Percentiles rank a stretch among this genome's conserved stretches.
These are phyloP conservation scores for Cytospora mali DNA, from an alignment of 2,329 filamentous ascomycete species.

Conservation along the genomic window DNA sequence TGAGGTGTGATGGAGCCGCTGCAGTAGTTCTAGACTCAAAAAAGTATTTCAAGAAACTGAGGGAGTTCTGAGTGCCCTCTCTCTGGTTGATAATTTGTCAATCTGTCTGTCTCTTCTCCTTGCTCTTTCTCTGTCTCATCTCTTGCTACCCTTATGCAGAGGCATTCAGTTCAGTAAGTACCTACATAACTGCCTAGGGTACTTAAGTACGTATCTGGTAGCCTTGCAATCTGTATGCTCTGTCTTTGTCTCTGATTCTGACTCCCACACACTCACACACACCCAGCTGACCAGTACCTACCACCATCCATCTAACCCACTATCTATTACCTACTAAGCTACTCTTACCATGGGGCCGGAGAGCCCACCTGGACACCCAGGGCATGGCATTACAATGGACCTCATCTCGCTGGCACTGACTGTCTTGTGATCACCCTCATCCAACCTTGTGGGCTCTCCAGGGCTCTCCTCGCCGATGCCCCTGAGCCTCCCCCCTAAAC, in stretches of 20 bases:
- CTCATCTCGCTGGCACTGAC: conserved; percentile 23
- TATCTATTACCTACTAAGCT: not conserved
- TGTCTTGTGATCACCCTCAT: conserved; percentile 27
- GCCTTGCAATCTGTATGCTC: not conserved
- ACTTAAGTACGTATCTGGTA: not conserved
- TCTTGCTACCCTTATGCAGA: not conserved
- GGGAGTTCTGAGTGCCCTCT: not conserved
- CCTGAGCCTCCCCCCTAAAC: conserved; percentile 24
- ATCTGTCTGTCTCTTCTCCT: not conserved
- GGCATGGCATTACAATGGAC: not conserved
- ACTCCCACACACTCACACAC: too few species aligned
- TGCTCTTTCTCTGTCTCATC: not conserved
- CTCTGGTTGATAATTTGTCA: not conserved
- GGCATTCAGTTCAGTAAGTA: too few species aligned
- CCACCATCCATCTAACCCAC: not conserved
- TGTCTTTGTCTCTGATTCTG: not conserved
- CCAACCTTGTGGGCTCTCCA: conserved; percentile 7
- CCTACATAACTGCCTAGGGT: too few species aligned
- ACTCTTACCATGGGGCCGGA: not conserved
- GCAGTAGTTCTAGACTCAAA: not conserved
- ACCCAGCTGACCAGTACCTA: conserved; percentile 1
- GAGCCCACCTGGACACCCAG: not conserved
- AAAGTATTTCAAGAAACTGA: not conserved
- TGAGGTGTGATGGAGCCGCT: not conserved
- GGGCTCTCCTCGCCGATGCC: conserved; percentile 24